Base-by-base conservation (phyloP, 2,329 filamentous ascomycete species). In the Trichophyton rubrum region DNA sequence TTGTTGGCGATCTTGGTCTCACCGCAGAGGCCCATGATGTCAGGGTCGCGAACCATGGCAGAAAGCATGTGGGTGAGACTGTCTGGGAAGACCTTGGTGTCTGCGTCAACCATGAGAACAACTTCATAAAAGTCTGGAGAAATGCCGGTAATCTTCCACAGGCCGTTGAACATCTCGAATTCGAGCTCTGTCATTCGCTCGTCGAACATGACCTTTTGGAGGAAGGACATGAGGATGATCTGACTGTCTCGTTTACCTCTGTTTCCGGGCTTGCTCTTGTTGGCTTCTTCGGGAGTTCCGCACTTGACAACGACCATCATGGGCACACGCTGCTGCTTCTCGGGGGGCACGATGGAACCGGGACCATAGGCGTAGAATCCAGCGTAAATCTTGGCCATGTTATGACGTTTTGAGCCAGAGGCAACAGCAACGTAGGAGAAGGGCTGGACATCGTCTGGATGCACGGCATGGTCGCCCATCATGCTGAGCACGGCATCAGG, bases 1-100 rank as follows among this genome's bases (percentile, higher is more conserved):
- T 99, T 99, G 80, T 99, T 99, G 70, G 93, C 93, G 77, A 99
- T 99, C 82, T 99, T 99, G 17, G 93, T 99, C 79, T 99, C 93
- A 67, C 93, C 93, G 70, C 93, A 99, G 43, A 99, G 83, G 69
- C 93, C 93, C 93, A 99, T 99, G 75, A 99, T 95, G 68, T 97
- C 92, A 35, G 93, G 93, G 73, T 99, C 93, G 74, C 95, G 93
- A 70, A 99, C 93, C 92, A 99, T 96, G 68, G 95, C 93, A 55
- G 90, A 96, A 58, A 97, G 84, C 93, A 99, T 99, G 79, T 99
- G 93, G 20, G 95, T 99, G 69, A 99, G 77, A 73, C 89, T 95
- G 80, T 99, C 93, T 1, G 93, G 93, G 83, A 96, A 99, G 55
- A 99, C 91, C 74, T 99, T 99, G 55, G 93, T 99, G 74, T 99